Conservation (phyloP, 345 rosid species). For the Raphanus raphanistrum region DNA sequence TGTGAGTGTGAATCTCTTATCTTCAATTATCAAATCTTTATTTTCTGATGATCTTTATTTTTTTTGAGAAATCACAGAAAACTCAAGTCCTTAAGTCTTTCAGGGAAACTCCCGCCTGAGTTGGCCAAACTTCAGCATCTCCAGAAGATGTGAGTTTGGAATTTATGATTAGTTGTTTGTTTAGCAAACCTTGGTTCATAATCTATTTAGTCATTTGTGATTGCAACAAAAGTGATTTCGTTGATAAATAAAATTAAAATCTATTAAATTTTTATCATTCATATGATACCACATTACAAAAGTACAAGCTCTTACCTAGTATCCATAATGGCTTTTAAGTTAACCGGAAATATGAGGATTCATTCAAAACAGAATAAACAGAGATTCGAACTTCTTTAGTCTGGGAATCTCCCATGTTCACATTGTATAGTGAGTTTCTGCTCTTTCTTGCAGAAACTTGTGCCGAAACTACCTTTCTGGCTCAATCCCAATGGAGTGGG, state of each 20-base stretch:
- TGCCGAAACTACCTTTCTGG: conserved; percentile 52
- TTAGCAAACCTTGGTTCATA: neutral
- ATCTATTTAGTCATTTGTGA: neutral
- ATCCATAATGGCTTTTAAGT: neutral
- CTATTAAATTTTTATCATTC: neutral
- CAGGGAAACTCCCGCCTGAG: conserved; percentile 22
- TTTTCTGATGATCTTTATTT: neutral
- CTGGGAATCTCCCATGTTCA: neutral
- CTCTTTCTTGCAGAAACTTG: neutral
- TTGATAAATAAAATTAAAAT: neutral
- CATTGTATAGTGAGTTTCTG: neutral
- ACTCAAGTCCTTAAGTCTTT: neutral
- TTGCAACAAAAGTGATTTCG: neutral
- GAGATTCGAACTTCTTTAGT: neutral
- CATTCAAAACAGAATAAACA: neutral
- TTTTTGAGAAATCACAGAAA: neutral
- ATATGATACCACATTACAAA: neutral
- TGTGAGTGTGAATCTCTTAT: conserved; percentile 15
- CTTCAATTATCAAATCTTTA: neutral
- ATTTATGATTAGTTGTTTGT: neutral
- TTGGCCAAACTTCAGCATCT: conserved; percentile 14
- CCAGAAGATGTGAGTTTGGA: neutral
- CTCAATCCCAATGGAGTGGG: conserved; percentile 60
- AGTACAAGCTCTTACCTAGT: neutral
- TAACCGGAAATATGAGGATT: neutral